Base-by-base conservation (phyloP, 306 rosid genomes). In the Urtica urens region DNA sequence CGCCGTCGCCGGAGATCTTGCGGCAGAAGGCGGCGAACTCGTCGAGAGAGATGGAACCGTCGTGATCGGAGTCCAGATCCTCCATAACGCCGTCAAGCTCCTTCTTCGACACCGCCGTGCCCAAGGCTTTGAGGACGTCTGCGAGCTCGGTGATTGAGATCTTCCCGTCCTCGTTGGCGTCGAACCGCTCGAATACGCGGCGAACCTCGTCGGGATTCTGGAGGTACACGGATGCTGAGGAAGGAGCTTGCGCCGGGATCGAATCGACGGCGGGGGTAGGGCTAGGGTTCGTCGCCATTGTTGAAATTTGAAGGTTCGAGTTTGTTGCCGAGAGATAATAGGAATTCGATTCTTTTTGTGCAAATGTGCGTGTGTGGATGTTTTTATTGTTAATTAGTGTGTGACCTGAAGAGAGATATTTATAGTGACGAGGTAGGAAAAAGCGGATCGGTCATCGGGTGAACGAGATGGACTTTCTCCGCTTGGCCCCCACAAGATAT, bases 161-260 rank as follows among this genome's bases (percentile, higher is more conserved):
- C 86, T 58, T 71, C 49, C 94, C 96, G 69, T 92, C 96, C 68
- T 86, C 93, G 80, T 92, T 82, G 33, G 73, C 1, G 46, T 92
- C 96, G 73, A 92, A 92, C 52, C 80, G 83, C 23, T 42, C 44
- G 67, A 92, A 92, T 33, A 92, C 93, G 47, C 59, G 66, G 51
- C 38, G 34, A 31, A 85, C 65, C 49, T 85, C 94, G 0, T 71
- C 72, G 64, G 16, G 50, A 73, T 69, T 58, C 35, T 75, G 70
- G 60, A 78, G 62, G 58, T 37, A 35, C 2, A 67, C 19, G 7
- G 82, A 51, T 12, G 71, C 38, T 16, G 33, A 16, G 3, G 40
- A 15, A 35, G 39, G 40, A 35, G 40, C 4, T 28, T 53, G 62
- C 35, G 40, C 10, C 16, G 17, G 28, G 23, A 20, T 16, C 10